Conservation (phyloP, 768 basidiomycete species). For the Chalciporus sphaerocephalus region DNA sequence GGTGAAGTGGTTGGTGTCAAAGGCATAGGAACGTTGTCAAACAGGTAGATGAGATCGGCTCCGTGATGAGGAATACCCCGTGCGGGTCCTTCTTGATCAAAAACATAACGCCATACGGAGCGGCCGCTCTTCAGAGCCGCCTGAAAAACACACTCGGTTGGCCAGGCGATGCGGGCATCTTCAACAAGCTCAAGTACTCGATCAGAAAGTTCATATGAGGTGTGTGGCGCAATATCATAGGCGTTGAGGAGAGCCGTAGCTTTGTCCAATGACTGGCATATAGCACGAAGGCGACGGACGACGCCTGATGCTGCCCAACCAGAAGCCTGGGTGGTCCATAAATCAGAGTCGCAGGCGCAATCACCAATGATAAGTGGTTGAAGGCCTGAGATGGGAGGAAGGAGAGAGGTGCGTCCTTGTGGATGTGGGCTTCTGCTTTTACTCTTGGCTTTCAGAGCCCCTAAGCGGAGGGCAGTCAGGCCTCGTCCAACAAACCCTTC, state of each 20-base stretch:
- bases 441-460: constrained; percentile 21
- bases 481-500: constrained; percentile 10
- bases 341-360: constrained; percentile 56
- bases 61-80: constrained; percentile 64
- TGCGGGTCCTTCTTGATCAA: constrained; percentile 74
- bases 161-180: constrained; percentile 74
- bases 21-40: constrained; percentile 67
- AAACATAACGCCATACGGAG: constrained; percentile 76
- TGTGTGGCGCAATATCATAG: constrained; percentile 65
- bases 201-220: constrained; percentile 63
- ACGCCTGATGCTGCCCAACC: constrained; percentile 60
- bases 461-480: constrained; percentile 22
- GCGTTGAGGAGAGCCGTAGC: constrained; percentile 59
- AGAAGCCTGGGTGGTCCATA: constrained; percentile 58
- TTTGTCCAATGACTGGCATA: constrained; percentile 65
- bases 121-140: constrained; percentile 48
- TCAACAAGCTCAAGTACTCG: constrained; percentile 70
- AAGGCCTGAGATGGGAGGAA: constrained; percentile 20
- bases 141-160: constrained; percentile 59
- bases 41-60: constrained; percentile 72
- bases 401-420: constrained; percentile 10
- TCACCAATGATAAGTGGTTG: constrained; percentile 79
- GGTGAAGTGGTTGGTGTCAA: constrained; percentile 32
- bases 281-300: constrained; percentile 65
- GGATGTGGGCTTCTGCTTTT: constrained; percentile 30